Base-by-base conservation (phyloP, 1,139 yeast species). In the Candida buenavistaensis region DNA sequence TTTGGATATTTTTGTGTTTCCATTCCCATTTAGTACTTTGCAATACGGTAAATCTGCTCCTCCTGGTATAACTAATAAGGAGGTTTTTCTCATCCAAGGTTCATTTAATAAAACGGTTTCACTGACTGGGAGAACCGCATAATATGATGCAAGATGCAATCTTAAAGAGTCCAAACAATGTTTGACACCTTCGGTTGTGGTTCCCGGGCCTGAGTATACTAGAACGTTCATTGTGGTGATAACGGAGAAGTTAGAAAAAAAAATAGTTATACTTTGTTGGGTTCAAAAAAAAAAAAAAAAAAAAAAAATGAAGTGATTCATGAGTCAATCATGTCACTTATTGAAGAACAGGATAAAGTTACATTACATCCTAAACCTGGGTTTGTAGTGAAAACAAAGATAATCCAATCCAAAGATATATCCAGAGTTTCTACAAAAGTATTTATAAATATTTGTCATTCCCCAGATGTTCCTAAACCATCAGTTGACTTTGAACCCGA, bases 11-110 rank as follows among this genome's bases (percentile, higher is more conserved):
- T 62, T 62, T 3, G 59, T 51, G 48, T 80, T 86, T 0, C 89
- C 90, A 6, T 57, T 62, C 1, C 96, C 96, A 47, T 84, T 79
- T 37, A 90, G 68, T 1, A 70, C 68, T 28, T 71, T 65, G 52
- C 96, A 86, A 52, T 76, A 83, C 0, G 97, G 97, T 35, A 89
- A 62, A 56, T 92, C 98, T 1, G 97, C 97, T 3, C 98, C 98
- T 2, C 98, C 98, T 0, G 98, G 99, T 17, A 94, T 60, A 3
- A 90, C 96, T 34, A 92, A 55, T 45, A 87, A 64, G 0, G 95
- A 69, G 0, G 97, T 85, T 49, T 86, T 85, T 6, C 74, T 52
- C 49, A 74, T 73, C 98, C 99, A 94, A 0, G 98, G 98, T 51
- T 92, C 97, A 26, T 75, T 73, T 32, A 75, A 57, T 11, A 92